Conservation (phyloP, 1,284 basidiomycete species). For the Athelia sp. region DNA sequence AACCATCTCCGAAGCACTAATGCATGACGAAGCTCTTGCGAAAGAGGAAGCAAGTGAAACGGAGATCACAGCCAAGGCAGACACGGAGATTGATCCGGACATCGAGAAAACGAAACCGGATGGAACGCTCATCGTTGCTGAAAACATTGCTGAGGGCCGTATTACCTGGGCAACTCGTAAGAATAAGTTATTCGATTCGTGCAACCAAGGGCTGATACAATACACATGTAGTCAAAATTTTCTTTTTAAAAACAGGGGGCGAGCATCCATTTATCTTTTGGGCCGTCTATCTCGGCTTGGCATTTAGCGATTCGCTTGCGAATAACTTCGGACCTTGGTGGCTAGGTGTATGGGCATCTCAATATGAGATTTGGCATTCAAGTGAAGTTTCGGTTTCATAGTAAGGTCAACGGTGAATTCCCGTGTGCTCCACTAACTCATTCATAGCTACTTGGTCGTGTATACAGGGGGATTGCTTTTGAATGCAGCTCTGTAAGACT, state of each 20-base stretch:
- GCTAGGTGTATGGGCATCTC: slow-evolving; percentile 54
- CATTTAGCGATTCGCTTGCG: slow-evolving; percentile 19
- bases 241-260: slow-evolving; percentile 19
- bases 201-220: too few relatives aligned
- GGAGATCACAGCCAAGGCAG: too few relatives aligned
- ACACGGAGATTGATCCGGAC: slow-evolving; percentile 26
- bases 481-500: too few relatives aligned
- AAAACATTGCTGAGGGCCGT: slow-evolving; percentile 55
- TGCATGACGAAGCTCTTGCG: slow-evolving; percentile 29
- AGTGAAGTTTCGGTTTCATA: slow-evolving; percentile 30
- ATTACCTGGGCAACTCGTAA: slow-evolving; percentile 31
- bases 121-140: slow-evolving; percentile 51
- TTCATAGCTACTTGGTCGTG: too few relatives aligned
- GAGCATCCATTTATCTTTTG: slow-evolving; percentile 15
- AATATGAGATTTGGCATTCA: slow-evolving; percentile 35
- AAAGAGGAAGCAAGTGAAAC: slow-evolving; percentile 22
- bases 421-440: too few relatives aligned
- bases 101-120: slow-evolving; percentile 9
- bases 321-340: slow-evolving; percentile 47
- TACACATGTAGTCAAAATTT: slow-evolving; percentile 14
- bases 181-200: too few relatives aligned
- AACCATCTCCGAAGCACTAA: slow-evolving; percentile 37
- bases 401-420: slow-evolving; percentile 25
- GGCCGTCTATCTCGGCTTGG: slow-evolving; percentile 17
- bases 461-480: too few relatives aligned